Conservation (phyloP, 2,329 filamentous ascomycete species). For the Phyllosticta ampelicida region DNA sequence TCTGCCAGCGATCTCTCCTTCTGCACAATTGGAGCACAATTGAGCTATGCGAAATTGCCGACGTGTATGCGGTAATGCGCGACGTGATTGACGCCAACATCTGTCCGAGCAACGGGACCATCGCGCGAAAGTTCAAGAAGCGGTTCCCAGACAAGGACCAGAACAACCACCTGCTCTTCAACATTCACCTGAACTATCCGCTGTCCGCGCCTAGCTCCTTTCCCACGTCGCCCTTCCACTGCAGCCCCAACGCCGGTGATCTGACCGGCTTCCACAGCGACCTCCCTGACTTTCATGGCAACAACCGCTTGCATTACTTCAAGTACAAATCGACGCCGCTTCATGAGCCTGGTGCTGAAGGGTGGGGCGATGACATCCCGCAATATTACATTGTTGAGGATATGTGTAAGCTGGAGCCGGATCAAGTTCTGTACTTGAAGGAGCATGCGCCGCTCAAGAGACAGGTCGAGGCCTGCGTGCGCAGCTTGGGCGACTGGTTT, state of each 20-base stretch:
- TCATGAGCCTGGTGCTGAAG: constrained; percentile 46
- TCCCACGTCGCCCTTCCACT: constrained; percentile 19
- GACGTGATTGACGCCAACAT: constrained; percentile 48
- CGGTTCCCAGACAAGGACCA: constrained; percentile 40
- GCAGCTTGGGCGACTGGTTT: constrained; percentile 48
- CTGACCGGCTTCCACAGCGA: constrained; percentile 20
- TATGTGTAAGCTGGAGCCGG: constrained; percentile 53
- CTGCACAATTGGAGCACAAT: constrained; percentile 48
- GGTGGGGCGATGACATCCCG: constrained; percentile 53
- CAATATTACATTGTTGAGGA: constrained; percentile 56
- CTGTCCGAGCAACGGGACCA: constrained; percentile 51
- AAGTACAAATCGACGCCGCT: constrained; percentile 38
- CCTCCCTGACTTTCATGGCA: constrained; percentile 15
- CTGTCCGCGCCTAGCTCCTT: constrained; percentile 33
- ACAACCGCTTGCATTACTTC: constrained; percentile 31
- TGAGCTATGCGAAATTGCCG: constrained; percentile 49
- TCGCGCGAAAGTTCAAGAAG: constrained; percentile 48
- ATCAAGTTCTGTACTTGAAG: constrained; percentile 47
- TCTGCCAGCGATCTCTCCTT: constrained; percentile 43
- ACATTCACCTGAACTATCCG: constrained; percentile 42
- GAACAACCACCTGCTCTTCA: constrained; percentile 40
- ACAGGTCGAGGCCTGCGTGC: constrained; percentile 46
- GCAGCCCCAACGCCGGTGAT: constrained; percentile 19
- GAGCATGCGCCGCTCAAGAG: constrained; percentile 46
- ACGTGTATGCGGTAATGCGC: constrained; percentile 44